Evolutionary conservation across 179 eudicot species (phyloP), one percentile per base, ranked within the genome.

Genomic region (Silene vulgaris): DNA sequence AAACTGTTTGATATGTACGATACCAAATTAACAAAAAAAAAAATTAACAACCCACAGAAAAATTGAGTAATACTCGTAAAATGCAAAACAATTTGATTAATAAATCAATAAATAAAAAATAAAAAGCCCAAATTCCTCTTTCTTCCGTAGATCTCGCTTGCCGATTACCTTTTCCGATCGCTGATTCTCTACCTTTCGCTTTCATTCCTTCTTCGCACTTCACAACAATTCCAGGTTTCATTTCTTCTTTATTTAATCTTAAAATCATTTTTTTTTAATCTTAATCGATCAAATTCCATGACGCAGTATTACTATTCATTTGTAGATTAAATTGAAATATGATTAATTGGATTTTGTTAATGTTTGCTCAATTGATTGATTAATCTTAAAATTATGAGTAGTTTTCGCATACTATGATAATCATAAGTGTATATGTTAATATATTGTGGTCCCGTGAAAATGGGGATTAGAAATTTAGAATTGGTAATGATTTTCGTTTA

Each of bases 161-260:
- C 60, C 74, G 79, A 76, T 61, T 68, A 76, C 43, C 43, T 69
- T 59, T 35, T 37, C 73, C 67, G 73, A 61, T 37, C 37, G 17
- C 48, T 75, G 74, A 23, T 40, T 23, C 59, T 57, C 43, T 7
- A 32, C 9, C 5, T 23, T 56, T 60, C 35, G 61, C 43, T 65
- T 2, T 60, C 67, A 12, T 29, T 9, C 20, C 2, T 17, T 37
- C 43, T 43, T 12, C 45, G 6, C 40, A 16, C 3, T 37, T 8
- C n/a, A n/a, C n/a, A n/a, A 16, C 3, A 20, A 7, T 30, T 29
- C 32, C 8, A 6, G n/a, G 35, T 65, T 65, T 59, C 4, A 0
- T 3, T 59, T n/a, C 4, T 19, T 7, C n/a, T 19, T 59, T 12
- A 4, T 19, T n/a, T 57, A n/a, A n/a, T n/a, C n/a, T n/a, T n/a